phyloP scores from a whole-genome alignment of 75 land plant species.

The Pinus taeda region DNA sequence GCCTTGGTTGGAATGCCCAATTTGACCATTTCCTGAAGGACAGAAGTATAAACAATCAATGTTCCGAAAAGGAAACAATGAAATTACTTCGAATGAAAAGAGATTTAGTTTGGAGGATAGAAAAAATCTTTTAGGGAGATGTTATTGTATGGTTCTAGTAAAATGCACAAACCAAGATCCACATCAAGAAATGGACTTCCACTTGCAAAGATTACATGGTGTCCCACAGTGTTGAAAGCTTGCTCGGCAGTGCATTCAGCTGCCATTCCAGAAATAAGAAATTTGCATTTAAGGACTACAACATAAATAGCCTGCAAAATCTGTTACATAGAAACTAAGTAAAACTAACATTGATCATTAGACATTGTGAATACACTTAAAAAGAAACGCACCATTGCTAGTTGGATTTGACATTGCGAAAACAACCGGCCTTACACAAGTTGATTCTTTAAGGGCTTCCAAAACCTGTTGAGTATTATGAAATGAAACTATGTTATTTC shows the following conservation, averaged over 20 bases:
- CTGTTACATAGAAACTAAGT: not conserved
- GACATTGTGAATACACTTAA: not conserved
- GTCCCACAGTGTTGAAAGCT: conserved; percentile 82
- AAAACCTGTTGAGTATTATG: conserved; percentile 54
- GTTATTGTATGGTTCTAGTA: not conserved
- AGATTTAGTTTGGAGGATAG: not conserved
- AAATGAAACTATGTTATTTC: conserved; percentile 1
- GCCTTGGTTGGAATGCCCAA: conserved; percentile 96
- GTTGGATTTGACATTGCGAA: conserved; percentile 99
- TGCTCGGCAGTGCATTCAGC: conserved; percentile 98
- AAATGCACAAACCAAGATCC: conserved; percentile 63
- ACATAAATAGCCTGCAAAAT: not conserved
- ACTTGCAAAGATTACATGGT: conserved; percentile 90
- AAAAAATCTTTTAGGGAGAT: not conserved
- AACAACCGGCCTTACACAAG: conserved; percentile 87
- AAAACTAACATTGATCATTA: not conserved
- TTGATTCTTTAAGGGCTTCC: conserved; percentile 78
- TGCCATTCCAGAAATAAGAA: conserved; percentile 19
- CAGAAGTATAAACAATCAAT: conserved; percentile 8
- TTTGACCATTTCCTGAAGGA: conserved; percentile 71
- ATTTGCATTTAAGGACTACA: not conserved
- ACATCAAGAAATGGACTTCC: conserved; percentile 96
- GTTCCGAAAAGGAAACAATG: not conserved
- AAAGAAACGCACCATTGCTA: conserved; percentile 61
- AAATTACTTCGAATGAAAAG: conserved; percentile 3